phyloP scores from a whole-genome alignment of 2,329 filamentous ascomycete genomes.

The Sporothrix curviconia region DNA sequence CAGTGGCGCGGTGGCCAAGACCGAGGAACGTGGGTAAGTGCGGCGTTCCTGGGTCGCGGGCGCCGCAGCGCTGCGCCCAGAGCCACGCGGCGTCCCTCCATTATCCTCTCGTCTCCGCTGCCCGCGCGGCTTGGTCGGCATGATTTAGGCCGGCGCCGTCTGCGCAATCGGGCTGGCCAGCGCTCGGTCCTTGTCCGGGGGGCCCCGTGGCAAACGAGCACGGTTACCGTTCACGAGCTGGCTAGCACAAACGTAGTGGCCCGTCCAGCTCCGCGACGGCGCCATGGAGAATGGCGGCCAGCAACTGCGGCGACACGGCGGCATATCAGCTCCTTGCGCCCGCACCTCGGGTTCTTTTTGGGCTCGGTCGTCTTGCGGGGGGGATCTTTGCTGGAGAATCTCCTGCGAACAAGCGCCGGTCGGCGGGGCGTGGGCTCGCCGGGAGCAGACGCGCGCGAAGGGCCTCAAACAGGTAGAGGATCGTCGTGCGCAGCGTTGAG shows the following conservation, averaged over 20 bases:
- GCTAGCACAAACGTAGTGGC: slow-evolving; percentile 74
- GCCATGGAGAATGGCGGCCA: slow-evolving; percentile 66
- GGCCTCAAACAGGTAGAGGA: slow-evolving; percentile 75
- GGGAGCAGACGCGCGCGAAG: slow-evolving; percentile 57
- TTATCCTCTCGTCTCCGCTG: slow-evolving; percentile 35
- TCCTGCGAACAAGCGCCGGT: slow-evolving; percentile 68
- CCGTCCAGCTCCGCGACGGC: slow-evolving; percentile 61
- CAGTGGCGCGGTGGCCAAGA: too few species aligned
- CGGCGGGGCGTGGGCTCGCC: slow-evolving; percentile 53
- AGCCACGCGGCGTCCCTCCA: slow-evolving; percentile 34
- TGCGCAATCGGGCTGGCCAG: slow-evolving; percentile 64
- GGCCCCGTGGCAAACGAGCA: slow-evolving; percentile 69
- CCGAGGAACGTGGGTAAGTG: too few species aligned
- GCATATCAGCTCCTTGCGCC: slow-evolving; percentile 69
- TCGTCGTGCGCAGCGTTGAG: slow-evolving; percentile 56
- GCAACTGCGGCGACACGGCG: slow-evolving; percentile 65
- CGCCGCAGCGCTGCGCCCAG: too few species aligned
- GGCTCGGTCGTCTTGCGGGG: slow-evolving; percentile 76
- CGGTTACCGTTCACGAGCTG: slow-evolving; percentile 80
- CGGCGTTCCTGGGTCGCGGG: too few species aligned
- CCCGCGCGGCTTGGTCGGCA: slow-evolving; percentile 50
- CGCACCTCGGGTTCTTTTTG: slow-evolving; percentile 83
- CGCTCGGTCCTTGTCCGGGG: slow-evolving; percentile 72
- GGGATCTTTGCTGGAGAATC: slow-evolving; percentile 65
- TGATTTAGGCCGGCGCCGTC: slow-evolving; percentile 54